Percentiles rank a stretch among this genome's conserved stretches.
These are phyloP conservation scores for Penicillium coprophilum DNA, from an alignment of 495 filamentous ascomycete species.

Conservation along the genomic window DNA sequence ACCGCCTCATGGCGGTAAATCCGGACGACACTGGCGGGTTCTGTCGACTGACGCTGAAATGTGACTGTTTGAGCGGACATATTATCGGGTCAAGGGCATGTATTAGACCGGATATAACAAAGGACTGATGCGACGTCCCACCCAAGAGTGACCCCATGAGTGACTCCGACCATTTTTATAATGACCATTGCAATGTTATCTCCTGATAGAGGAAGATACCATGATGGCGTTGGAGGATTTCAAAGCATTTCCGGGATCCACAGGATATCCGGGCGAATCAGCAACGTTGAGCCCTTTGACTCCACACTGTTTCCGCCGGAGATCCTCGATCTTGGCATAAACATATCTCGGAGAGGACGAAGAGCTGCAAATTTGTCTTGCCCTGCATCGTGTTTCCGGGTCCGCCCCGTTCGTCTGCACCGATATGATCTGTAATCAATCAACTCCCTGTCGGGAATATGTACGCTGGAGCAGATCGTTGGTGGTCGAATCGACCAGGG, in stretches of 20 bases:
- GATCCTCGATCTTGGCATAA: neutral
- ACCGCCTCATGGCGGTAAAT: neutral
- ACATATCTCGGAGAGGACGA: neutral
- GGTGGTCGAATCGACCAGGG: no score
- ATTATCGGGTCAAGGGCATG: neutral
- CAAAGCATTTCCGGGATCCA: constrained; percentile 5
- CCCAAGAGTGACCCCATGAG: no score
- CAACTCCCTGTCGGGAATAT: neutral
- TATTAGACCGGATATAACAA: no score
- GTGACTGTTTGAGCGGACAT: constrained; percentile 4
- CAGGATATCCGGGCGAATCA: neutral
- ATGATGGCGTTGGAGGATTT: neutral
- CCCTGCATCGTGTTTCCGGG: neutral
- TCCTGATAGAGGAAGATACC: neutral
- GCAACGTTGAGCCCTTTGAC: neutral
- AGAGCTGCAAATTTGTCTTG: neutral
- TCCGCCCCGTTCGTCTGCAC: neutral
- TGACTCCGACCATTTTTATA: neutral
- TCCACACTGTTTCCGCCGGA: constrained; percentile 4
- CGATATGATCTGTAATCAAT: neutral
- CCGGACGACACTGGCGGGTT: constrained; percentile 3
- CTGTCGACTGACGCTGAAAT: constrained; percentile 1
- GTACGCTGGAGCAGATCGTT: no score
- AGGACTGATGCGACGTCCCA: no score
- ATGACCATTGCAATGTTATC: neutral